Evolutionary conservation across 2,329 filamentous ascomycete species (phyloP).

Genomic region (Microcyclosporella mali): DNA sequence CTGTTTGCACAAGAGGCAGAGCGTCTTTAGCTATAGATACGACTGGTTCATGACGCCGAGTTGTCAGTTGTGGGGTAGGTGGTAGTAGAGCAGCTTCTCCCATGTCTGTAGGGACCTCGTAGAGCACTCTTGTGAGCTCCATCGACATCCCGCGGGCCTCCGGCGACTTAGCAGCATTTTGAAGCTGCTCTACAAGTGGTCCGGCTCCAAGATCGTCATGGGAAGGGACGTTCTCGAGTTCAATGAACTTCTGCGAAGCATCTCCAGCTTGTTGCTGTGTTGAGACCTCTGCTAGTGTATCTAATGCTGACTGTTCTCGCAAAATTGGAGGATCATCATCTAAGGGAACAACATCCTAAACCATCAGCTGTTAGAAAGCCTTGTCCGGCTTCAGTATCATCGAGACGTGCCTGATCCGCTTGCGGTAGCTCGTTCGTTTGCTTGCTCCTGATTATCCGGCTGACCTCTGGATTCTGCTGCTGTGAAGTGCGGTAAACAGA

Average conservation of each 20-base stretch:
- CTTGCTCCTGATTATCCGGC: not conserved
- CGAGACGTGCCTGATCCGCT: not conserved
- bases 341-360: not conserved
- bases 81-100: not conserved
- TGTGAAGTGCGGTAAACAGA: slow-evolving; percentile 41
- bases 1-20: slow-evolving; percentile 14
- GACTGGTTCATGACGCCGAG: not conserved
- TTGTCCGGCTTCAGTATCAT: not conserved
- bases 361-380: not conserved
- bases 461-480: not conserved
- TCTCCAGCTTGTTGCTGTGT: slow-evolving; percentile 30
- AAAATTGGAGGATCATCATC: slow-evolving; percentile 29
- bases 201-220: not conserved
- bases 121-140: not conserved
- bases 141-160: not conserved
- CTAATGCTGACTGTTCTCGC: slow-evolving; percentile 65
- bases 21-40: not conserved
- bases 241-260: not conserved
- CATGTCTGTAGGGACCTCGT: not conserved
- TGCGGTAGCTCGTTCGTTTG: not conserved
- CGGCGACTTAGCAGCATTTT: not conserved
- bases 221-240: not conserved
- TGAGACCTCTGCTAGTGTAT: slow-evolving; percentile 83
- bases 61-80: not conserved
- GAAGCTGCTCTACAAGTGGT: slow-evolving; percentile 2